Evolutionary conservation across 1,284 basidiomycete species (phyloP).

Genomic region (Trichosporon faecale): DNA sequence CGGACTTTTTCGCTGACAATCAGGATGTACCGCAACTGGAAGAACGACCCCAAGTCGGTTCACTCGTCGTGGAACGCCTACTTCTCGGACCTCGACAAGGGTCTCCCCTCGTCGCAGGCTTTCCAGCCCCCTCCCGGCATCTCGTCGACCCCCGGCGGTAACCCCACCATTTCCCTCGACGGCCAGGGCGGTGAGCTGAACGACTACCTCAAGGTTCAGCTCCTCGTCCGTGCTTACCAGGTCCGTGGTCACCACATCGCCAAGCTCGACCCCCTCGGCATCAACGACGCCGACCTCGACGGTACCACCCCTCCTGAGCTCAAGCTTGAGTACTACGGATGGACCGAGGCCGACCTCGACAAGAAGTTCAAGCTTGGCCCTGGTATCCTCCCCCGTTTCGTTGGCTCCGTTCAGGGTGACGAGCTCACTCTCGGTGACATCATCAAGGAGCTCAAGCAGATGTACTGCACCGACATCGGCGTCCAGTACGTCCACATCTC

Average conservation of each 20-base stretch:
- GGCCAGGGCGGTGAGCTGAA: slow-evolving; percentile 69
- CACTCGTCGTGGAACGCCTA: slow-evolving; percentile 95
- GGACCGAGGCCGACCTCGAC: slow-evolving; percentile 87
- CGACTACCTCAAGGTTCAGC: slow-evolving; percentile 94
- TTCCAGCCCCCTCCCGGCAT: slow-evolving; percentile 75
- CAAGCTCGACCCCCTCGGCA: slow-evolving; percentile 90
- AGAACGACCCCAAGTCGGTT: slow-evolving; percentile 83
- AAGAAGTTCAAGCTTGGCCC: slow-evolving; percentile 93
- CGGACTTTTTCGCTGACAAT: slow-evolving; percentile 17
- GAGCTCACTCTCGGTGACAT: slow-evolving; percentile 90
- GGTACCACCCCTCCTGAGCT: slow-evolving; percentile 77
- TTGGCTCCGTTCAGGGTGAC: slow-evolving; percentile 59
- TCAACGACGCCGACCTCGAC: slow-evolving; percentile 81
- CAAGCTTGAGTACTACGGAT: slow-evolving; percentile 88
- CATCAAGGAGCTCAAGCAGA: slow-evolving; percentile 84
- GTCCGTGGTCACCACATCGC: slow-evolving; percentile 97
- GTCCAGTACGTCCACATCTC: slow-evolving; percentile 98
- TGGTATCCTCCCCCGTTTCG: slow-evolving; percentile 94
- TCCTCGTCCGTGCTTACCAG: slow-evolving; percentile 96
- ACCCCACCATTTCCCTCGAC: slow-evolving; percentile 66
- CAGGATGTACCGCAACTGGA: slow-evolving; percentile 86
- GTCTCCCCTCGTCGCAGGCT: slow-evolving; percentile 74
- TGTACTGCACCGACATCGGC: slow-evolving; percentile 96
- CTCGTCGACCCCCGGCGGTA: slow-evolving; percentile 63
- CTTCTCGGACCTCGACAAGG: slow-evolving; percentile 89